A percentile compares a stretch with the other conserved stretches of the same genome.
These are phyloP conservation scores for Microcyclospora pomicola DNA, from an alignment of 2,329 filamentous ascomycete species.

Conservation along the genomic window DNA sequence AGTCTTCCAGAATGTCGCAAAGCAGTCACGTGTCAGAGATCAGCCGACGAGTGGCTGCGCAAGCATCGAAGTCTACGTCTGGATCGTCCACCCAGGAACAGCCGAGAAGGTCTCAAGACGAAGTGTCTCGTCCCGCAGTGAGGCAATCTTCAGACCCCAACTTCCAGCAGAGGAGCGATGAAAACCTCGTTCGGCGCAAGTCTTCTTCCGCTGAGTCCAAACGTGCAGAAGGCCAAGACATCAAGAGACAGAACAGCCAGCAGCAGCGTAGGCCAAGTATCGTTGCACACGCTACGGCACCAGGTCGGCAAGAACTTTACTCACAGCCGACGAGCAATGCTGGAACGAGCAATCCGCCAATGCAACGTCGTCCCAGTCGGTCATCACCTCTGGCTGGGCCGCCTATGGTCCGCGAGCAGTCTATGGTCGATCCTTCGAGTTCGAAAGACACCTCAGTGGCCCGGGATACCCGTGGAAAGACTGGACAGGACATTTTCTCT, in stretches of 20 bases:
- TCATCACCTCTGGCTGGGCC: slow-evolving; percentile 24
- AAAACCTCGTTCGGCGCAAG: slow-evolving; percentile 13
- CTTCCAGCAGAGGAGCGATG: slow-evolving; percentile 5
- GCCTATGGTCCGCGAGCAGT: slow-evolving; percentile 35
- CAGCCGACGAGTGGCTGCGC: slow-evolving; percentile 18
- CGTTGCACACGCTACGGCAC: slow-evolving; percentile 32
- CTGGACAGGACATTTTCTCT: slow-evolving; percentile 75
- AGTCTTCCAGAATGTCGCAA: not conserved
- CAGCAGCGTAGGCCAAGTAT: slow-evolving; percentile 31
- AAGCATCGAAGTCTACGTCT: slow-evolving; percentile 8
- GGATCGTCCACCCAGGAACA: slow-evolving; percentile 12
- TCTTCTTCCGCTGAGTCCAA: slow-evolving; percentile 6
- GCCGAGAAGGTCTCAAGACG: slow-evolving; percentile 10
- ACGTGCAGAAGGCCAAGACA: slow-evolving; percentile 4
- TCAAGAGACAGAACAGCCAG: slow-evolving; percentile 23
- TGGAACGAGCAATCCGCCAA: slow-evolving; percentile 14
- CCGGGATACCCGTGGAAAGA: slow-evolving; percentile 43
- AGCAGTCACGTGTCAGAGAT: slow-evolving; percentile 17
- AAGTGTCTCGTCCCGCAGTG: slow-evolving; percentile 6
- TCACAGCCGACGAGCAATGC: slow-evolving; percentile 18
- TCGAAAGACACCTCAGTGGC: slow-evolving; percentile 11
- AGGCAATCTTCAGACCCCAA: slow-evolving; percentile 17
- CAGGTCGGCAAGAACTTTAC: slow-evolving; percentile 24
- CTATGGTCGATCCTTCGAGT: slow-evolving; percentile 9
- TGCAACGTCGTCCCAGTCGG: slow-evolving; percentile 50